Conservation (phyloP, 305 asterid species). For the Solanum hybrid region DNA sequence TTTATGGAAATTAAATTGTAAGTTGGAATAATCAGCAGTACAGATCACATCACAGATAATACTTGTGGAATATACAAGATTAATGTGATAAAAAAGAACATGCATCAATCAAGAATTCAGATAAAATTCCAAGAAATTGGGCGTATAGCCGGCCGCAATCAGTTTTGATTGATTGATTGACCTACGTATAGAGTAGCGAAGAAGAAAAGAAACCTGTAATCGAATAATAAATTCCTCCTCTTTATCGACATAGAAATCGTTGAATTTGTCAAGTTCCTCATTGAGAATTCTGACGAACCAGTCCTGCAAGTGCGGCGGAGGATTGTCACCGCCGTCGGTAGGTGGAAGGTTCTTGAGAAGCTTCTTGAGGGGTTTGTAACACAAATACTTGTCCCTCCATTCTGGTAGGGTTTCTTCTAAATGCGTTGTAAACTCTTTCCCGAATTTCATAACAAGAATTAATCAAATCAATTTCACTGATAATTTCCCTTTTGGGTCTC, state of each 20-base stretch:
- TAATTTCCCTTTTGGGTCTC: background rate
- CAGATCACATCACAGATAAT: background rate
- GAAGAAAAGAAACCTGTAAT: constrained; percentile 39
- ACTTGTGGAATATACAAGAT: background rate
- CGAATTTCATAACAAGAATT: constrained; percentile 57
- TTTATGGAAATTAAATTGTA: background rate
- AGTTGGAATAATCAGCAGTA: background rate
- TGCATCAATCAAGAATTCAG: background rate
- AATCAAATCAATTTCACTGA: background rate
- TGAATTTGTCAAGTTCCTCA: constrained; percentile 84
- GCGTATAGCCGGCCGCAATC: background rate
- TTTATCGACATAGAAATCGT: constrained; percentile 92
- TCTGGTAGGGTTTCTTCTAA: constrained; percentile 82
- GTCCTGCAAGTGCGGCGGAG: constrained; percentile 37
- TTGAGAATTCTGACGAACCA: constrained; percentile 66
- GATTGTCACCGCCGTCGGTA: constrained; percentile 11
- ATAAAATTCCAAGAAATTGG: background rate
- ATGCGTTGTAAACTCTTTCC: constrained; percentile 72
- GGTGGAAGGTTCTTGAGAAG: constrained; percentile 60
- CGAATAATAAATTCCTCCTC: constrained; percentile 88
- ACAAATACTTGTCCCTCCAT: constrained; percentile 89
- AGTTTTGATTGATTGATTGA: background rate
- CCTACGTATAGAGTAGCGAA: background rate
- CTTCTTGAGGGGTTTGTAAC: constrained; percentile 75
- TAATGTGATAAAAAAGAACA: background rate